These are phyloP conservation scores for Puccinia horiana DNA, from an alignment of 1,284 basidiomycete genomes.

Conservation along the genomic window DNA sequence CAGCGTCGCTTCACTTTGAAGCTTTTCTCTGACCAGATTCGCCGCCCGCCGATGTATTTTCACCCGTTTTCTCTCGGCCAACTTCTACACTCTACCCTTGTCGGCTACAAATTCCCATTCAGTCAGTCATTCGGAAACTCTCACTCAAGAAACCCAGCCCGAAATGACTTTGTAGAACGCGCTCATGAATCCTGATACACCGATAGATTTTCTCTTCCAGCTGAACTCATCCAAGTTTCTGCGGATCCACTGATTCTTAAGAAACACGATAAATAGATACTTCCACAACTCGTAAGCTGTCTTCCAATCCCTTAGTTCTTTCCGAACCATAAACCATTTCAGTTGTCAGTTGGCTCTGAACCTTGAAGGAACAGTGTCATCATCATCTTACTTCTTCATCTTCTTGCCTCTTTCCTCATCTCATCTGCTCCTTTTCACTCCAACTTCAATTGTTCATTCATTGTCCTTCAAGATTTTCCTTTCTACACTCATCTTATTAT, in stretches of 20 bases:
- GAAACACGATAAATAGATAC: not conserved
- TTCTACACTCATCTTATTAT: not conserved
- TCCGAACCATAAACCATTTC: not conserved
- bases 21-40: too few species aligned
- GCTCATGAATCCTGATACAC: too few species aligned
- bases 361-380: not conserved
- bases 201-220: not conserved
- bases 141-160: not conserved
- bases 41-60: too few species aligned
- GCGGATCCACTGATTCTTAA: not conserved
- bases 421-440: not conserved
- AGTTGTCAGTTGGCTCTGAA: not conserved
- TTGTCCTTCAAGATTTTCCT: conserved; percentile 19
- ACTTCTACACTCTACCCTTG: not conserved
- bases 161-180: not conserved
- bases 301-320: not conserved
- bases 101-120: not conserved
- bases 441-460: conserved; percentile 20
- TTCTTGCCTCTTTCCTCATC: not conserved
- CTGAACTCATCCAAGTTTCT: conserved; percentile 3
- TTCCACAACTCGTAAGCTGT: not conserved
- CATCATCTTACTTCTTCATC: not conserved
- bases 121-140: not conserved
- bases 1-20: not conserved
- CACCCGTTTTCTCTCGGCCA: conserved; percentile 10